Conservation (phyloP, 2,329 filamentous ascomycete species). For the Byssothecium circinans region DNA sequence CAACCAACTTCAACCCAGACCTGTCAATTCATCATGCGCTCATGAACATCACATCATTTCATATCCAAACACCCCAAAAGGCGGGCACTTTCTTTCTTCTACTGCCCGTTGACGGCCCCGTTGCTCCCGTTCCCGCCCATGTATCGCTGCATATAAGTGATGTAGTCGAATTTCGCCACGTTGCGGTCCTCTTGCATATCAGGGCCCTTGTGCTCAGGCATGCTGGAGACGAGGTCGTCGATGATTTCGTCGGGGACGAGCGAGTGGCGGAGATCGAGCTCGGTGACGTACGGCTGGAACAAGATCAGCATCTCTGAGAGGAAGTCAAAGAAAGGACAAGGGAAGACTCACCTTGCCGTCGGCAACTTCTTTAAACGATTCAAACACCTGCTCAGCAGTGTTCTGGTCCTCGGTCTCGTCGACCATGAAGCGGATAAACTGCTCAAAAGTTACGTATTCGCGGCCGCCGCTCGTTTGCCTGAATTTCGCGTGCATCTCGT, state of each 20-base stretch:
- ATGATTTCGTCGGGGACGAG: conserved; percentile 97
- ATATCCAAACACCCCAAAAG: no score
- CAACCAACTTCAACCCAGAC: no score
- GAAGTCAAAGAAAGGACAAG: neutral
- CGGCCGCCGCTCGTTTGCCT: conserved; percentile 77
- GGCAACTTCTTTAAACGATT: conserved; percentile 95
- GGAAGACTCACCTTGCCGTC: conserved; percentile 74
- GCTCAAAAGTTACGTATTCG: conserved; percentile 89
- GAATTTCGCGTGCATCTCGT: conserved; percentile 98
- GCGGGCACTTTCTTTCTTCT: neutral
- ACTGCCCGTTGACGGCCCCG: conserved; percentile 22
- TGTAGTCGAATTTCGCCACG: conserved; percentile 90
- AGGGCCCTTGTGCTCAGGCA: conserved; percentile 81
- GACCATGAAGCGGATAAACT: conserved; percentile 99
- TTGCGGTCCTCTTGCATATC: conserved; percentile 85
- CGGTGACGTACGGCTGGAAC: conserved; percentile 82
- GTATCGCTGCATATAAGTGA: conserved; percentile 88
- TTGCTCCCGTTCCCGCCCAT: conserved; percentile 37
- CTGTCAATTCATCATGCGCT: no score
- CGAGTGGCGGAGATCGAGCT: conserved; percentile 92
- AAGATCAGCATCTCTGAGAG: conserved; percentile 12
- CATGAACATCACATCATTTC: no score
- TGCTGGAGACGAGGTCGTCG: conserved; percentile 83
- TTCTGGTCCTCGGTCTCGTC: conserved; percentile 99
- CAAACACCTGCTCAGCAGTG: conserved; percentile 96